Evolutionary conservation across 2,329 filamentous ascomycete genomes (phyloP), one percentile per base, ranked within the genome.

Genomic region (Elsinoe australis): DNA sequence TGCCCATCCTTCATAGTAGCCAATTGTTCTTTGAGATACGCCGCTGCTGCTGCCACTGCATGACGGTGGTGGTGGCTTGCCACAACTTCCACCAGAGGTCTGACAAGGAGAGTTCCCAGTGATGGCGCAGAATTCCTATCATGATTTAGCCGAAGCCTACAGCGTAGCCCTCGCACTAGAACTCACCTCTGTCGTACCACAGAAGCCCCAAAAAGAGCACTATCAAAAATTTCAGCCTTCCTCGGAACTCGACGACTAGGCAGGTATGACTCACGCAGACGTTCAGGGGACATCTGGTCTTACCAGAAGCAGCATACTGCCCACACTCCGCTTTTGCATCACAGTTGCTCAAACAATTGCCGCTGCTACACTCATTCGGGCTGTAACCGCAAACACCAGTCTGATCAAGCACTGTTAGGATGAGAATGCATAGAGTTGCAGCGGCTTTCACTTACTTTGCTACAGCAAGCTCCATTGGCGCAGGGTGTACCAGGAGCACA

Each of bases 1-100:
- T 9, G n/a, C 14, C 48, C 48, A 50, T 5, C 10, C 15, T 18
- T 50, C 39, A 22, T 50, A 50, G 24, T 50, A 51, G 15, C 41
- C 49, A 26, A 51, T 47, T 21, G 35, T 18, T 10, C 33, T 12
- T 9, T 12, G 4, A 9, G 9, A 15, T 5, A 15, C 12, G 10
- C 9, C 14, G 8, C 17, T 24, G 15, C 31, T 41, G 42, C 18
- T 26, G 4, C n/a, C 10, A 19, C 21, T n/a, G 6, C 24, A 26
- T 5, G 9, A 18, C 18, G 48, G 18, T 8, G 8, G 2, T 19
- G 2, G 14, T 15, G 18, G 17, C 15, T 21, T 10, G 3, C 17
- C n/a, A 17, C 45, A 19, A 10, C 15, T 4, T 38, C 33, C 17
- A 18, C n/a, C 14, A 26, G 18, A 9, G 9, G 15, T 9, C 21